A percentile compares a stretch with the other conserved stretches of the same genome.
Conservation (phyloP, 176 grass and related monocot genomes). For the Musa beccarii region DNA sequence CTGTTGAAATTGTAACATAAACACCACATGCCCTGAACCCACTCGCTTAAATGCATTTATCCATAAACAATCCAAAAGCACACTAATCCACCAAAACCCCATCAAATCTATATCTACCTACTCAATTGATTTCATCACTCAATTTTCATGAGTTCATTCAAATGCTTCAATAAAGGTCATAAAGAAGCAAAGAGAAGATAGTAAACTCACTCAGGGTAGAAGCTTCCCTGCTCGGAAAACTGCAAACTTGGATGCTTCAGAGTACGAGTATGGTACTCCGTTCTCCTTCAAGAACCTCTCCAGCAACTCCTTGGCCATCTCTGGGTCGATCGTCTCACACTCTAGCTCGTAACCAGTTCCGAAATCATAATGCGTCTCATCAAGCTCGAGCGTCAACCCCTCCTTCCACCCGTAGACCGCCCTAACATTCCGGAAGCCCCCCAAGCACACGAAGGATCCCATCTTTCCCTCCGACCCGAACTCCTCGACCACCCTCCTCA, state of each 20-base stretch:
- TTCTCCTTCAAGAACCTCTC: conserved; percentile 54
- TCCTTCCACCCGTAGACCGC: conserved; percentile 56
- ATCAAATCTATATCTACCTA: not conserved
- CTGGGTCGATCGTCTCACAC: conserved; percentile 65
- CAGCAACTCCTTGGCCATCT: conserved; percentile 43
- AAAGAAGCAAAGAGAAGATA: not conserved
- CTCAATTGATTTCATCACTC: not conserved
- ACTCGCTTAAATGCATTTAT: too few species aligned
- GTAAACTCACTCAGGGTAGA: conserved; percentile 34
- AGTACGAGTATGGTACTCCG: conserved; percentile 51
- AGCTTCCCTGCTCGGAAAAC: conserved; percentile 68
- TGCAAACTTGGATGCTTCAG: conserved; percentile 62
- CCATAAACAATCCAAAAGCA: not conserved
- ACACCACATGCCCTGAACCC: too few species aligned
- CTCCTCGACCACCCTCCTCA: conserved; percentile 49
- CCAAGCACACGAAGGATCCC: conserved; percentile 50
- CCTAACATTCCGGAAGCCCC: conserved; percentile 76
- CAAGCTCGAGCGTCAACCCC: conserved; percentile 52
- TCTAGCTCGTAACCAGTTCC: conserved; percentile 69
- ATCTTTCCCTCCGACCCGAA: conserved; percentile 35
- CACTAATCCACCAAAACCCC: not conserved
- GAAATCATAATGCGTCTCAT: conserved; percentile 70
- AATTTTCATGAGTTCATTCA: not conserved
- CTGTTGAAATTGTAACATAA: too few species aligned
- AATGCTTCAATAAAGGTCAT: not conserved